phyloP scores from a whole-genome alignment of 208 protist species.

The Crithidia fasciculata region DNA sequence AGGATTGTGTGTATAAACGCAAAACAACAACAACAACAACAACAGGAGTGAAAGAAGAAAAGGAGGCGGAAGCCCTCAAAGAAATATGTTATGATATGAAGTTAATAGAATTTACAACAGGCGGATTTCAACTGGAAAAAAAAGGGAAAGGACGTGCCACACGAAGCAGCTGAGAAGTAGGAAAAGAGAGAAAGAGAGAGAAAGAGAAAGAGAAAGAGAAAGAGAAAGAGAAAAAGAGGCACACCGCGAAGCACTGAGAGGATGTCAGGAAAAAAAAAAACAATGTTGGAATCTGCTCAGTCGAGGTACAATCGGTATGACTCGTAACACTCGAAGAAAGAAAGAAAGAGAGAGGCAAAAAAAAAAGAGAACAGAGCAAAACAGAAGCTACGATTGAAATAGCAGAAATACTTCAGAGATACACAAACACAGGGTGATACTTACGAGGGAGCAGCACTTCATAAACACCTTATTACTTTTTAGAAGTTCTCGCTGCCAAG shows the following conservation, averaged over 20 bases:
- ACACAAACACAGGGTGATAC: too few relatives aligned
- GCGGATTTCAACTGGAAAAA: not conserved
- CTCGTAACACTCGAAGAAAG: slow-evolving; percentile 11
- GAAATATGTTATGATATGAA: not conserved
- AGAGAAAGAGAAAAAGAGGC: too few relatives aligned
- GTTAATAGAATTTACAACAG: too few relatives aligned
- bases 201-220: not conserved
- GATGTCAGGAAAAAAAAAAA: slow-evolving; percentile 4
- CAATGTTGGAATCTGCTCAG: not conserved
- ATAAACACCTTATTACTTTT: too few relatives aligned
- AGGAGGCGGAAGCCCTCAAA: slow-evolving; percentile 2
- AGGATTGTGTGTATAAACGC: not conserved
- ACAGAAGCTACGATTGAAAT: not conserved
- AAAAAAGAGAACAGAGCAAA: not conserved
- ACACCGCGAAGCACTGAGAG: too few relatives aligned
- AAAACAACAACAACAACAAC: slow-evolving; percentile 12
- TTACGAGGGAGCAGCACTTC: too few relatives aligned
- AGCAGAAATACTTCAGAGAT: too few relatives aligned
- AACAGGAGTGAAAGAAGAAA: not conserved
- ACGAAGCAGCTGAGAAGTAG: not conserved
- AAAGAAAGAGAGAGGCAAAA: not conserved
- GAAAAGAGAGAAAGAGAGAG: slow-evolving; percentile 8
- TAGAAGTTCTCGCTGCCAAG: too few relatives aligned
- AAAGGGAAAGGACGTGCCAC: not conserved
- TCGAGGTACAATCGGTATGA: too few relatives aligned